phyloP scores from a whole-genome alignment of 106 monocot species.

The Platanthera zijinensis region DNA sequence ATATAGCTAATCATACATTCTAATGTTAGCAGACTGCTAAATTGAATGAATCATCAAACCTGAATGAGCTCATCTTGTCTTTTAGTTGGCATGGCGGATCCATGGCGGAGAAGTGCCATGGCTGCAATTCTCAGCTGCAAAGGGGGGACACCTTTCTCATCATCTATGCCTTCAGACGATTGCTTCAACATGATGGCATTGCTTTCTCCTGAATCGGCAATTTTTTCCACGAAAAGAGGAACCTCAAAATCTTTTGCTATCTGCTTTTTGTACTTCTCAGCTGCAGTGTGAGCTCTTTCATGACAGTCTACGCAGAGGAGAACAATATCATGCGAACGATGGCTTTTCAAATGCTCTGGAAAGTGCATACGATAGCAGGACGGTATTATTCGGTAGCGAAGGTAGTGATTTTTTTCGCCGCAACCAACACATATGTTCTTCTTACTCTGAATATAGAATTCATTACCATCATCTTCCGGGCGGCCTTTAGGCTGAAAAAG shows the following conservation, averaged over 20 bases:
- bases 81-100: conserved; percentile 64
- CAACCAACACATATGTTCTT: conserved; percentile 95
- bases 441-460: conserved; percentile 95
- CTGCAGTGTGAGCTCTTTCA: conserved; percentile 87
- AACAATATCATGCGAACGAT: conserved; percentile 95
- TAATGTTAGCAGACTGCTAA: neutral
- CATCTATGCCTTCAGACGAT: conserved; percentile 7
- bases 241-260: conserved; percentile 66
- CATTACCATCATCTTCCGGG: conserved; percentile 95
- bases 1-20: neutral
- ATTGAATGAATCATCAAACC: conserved; percentile 21
- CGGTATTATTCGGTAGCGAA: conserved; percentile 91
- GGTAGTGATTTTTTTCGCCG: conserved; percentile 87
- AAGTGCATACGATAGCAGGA: conserved; percentile 98
- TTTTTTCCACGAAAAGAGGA: conserved; percentile 84
- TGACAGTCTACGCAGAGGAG: conserved; percentile 96
- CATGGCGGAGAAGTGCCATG: conserved; percentile 91
- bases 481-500: conserved; percentile 97
- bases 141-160: conserved; percentile 65
- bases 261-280: conserved; percentile 86
- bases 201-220: conserved; percentile 50
- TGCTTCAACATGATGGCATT: conserved; percentile 17
- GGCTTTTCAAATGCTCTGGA: conserved; percentile 98
- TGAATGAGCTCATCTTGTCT: conserved; percentile 64
- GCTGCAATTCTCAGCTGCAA: conserved; percentile 89